Evolutionary conservation across 495 filamentous ascomycete species (phyloP), one percentile per base, ranked within the genome.

Genomic region (Aspergillus campestris): DNA sequence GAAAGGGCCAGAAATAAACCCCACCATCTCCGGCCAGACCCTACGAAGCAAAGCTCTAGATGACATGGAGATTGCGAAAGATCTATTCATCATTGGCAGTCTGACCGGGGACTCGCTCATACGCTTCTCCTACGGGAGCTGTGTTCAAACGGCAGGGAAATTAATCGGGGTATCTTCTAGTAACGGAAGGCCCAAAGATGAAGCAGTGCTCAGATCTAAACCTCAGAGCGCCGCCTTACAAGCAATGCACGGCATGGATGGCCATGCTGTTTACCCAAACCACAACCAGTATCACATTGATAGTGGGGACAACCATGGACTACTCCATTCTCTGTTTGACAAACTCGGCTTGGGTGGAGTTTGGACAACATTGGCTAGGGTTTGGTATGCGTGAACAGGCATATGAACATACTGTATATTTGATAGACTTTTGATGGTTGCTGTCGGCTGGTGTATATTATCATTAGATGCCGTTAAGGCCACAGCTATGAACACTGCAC

Each of bases 61-160:
- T 13, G 71, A 73, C 42, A 57, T 82, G 15, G 75, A 83, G 53
- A 62, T 83, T 45, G 68, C 75, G 0, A 69, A 60, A 2, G 61
- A 68, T 15, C 60, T 83, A n/a, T 82, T 78, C 53, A 72, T 77
- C 34, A 74, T 81, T 31, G 81, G 81, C 8, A 83, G 80, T 42
- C 51, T 84, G 41, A 79, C 79, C 0, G 81, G 81, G 1, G 81
- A 84, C 52, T 81, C 79, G 5, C 66, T 84, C 3, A 73, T 84
- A 29, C 70, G 81, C 2, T 83, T 81, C 51, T 76, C 79, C 1
- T 76, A 80, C 24, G 81, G 81, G 1, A 72, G 81, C 8, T 82
- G 81, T 50, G 71, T 75, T 6, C 77, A 73, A 53, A 67, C 74
- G 5, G 81, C 80, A 5, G 70, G 77, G 5, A 73, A 69, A 52